Base-by-base conservation (phyloP, 1,139 yeast genomes). In the Torulaspora pretoriensis region DNA sequence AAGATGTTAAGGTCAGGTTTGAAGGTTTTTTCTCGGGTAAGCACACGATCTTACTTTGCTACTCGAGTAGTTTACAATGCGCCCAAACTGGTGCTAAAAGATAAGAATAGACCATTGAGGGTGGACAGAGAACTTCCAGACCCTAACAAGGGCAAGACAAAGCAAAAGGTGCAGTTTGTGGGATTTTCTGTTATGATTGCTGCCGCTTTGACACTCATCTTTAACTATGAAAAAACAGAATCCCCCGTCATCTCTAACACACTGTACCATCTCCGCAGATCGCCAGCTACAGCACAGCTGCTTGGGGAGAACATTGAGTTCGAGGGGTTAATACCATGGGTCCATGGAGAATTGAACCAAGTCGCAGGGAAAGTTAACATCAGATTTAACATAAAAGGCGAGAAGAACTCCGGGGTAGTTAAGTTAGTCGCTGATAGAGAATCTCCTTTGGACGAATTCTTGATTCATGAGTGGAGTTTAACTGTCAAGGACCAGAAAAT, bases 241-340 rank as follows among this genome's bases (percentile, higher is more conserved):
- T 85, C 95, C 7, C 96, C 97, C 1, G 78, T 90, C 46, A 83
- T 89, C 53, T 77, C 84, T 35, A 89, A 96, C n/a, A 83, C 95
- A 2, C 70, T 92, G 63, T 89, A 88, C 65, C 84, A 87, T 49
- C 70, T 92, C 55, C 78, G 97, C 60, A 75, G 96, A 60, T 83
- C 94, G 2, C 72, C 74, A n/a, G 56, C 69, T 38, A 92, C 89
- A n/a, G 71, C 77, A 37, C 77, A 75, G 14, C 63, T 70, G 2
- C 69, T 92, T 38, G 98, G 98, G 12, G 77, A 75, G 39, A 81
- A 84, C 54, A 85, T 92, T 52, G 80, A 80, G 34, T 88, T 83
- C 62, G 73, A 75, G 25, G 73, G 75, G 29, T 65, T 84, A 37
- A 78, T 84, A 71, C 97, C 98, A 3, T 92, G 97, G 97, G 82